phyloP scores from a whole-genome alignment of 768 basidiomycete genomes.

The Suillus bovinus region DNA sequence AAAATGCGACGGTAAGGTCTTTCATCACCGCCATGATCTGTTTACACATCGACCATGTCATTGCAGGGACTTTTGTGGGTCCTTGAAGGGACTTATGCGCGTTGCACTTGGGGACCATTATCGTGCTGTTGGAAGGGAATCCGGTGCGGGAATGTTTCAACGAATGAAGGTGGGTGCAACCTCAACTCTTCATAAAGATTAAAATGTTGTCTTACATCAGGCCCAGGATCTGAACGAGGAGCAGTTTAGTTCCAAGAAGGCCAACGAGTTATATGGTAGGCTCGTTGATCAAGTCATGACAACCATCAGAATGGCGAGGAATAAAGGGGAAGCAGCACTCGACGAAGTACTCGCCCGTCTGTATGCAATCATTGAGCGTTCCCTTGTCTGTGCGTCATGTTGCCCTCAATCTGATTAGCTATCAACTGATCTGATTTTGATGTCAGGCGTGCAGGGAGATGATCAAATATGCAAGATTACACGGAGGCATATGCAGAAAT shows the following conservation, averaged over 20 bases:
- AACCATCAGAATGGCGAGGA: background rate
- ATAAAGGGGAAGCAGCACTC: background rate
- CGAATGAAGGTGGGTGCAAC: conserved; percentile 6
- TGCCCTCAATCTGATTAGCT: background rate
- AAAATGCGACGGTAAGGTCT: background rate
- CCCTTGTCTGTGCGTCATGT: conserved; percentile 2
- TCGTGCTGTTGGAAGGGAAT: background rate
- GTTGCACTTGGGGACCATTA: background rate
- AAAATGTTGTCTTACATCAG: background rate
- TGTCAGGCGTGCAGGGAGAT: background rate
- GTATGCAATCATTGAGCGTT: background rate
- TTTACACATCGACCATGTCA: background rate
- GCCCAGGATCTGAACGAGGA: background rate
- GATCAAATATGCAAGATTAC: background rate
- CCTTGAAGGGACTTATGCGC: background rate
- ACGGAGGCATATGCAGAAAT: background rate
- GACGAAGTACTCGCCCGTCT: background rate
- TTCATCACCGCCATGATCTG: background rate
- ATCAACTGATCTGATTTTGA: background rate
- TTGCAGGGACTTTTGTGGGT: background rate
- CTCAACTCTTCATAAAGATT: background rate
- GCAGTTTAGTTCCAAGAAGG: background rate
- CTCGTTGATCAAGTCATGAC: background rate
- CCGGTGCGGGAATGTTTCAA: background rate
- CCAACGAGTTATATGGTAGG: background rate